phyloP scores from a whole-genome alignment of 108 stramenopile genomes.

The Discostella pseudostelligera region DNA sequence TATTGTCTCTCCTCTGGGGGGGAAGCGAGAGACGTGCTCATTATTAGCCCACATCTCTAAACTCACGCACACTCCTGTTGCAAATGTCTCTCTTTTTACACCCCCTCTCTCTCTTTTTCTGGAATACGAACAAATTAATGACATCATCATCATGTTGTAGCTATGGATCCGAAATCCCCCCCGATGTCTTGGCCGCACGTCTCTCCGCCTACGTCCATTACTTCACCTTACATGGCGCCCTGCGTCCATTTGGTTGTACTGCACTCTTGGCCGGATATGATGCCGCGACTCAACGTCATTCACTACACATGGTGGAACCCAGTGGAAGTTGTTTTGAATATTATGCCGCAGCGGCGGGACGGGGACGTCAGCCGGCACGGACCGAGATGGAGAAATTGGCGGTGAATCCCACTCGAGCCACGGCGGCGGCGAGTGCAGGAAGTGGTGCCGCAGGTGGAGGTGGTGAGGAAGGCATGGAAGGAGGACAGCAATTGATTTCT shows the following conservation, averaged over 20 bases:
- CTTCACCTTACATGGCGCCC: conserved; percentile 95
- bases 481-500: conserved; percentile 18
- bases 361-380: conserved; percentile 97
- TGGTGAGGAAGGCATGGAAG: neutral
- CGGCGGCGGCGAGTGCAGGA: neutral
- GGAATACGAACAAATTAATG: too few species aligned
- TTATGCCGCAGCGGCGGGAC: conserved; percentile 95
- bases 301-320: conserved; percentile 95
- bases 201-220: conserved; percentile 94
- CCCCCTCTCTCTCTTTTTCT: too few species aligned
- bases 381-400: conserved; percentile 98
- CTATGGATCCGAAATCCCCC: conserved; percentile 83
- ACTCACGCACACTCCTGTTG: too few species aligned
- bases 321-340: conserved; percentile 87
- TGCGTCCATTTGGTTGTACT: conserved; percentile 95
- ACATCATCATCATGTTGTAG: too few species aligned
- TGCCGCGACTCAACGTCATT: conserved; percentile 69
- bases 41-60: too few species aligned
- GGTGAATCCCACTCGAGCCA: conserved; percentile 56
- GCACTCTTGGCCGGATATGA: conserved; percentile 91
- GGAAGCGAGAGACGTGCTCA: too few species aligned
- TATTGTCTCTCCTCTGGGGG: too few species aligned
- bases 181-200: conserved; percentile 82
- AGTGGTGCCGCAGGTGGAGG: too few species aligned
- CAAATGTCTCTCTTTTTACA: too few species aligned